Base-by-base conservation (phyloP, 768 basidiomycete species). In the Glaciozyma martinii region DNA sequence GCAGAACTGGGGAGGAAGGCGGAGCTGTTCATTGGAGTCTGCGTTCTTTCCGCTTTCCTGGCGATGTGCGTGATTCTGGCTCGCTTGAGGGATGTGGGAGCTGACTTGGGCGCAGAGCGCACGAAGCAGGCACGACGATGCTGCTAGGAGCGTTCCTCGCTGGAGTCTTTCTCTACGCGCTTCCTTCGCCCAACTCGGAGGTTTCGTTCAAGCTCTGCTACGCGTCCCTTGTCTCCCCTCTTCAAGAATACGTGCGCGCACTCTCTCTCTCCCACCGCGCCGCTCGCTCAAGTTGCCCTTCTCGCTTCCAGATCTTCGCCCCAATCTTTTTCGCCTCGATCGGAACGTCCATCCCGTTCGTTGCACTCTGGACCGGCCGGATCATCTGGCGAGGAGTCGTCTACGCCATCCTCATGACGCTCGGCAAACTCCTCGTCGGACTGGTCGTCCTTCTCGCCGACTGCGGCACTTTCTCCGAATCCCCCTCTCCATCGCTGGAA, bases 261-360 rank as follows among this genome's bases (percentile, higher is more conserved):
- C 58, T 13, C 33, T 53, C 27, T 30, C 30, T 23, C 19, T 44
- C 2, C 18, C 29, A 47, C 32, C 12, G 9, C 59, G 21, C 13
- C 43, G 10, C 50, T 16, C 5, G 25, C 62, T 50, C 25, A 53
- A 29, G 2, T 2, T 4, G 18, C 6, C 23, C n/a, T 13, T 12
- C 16, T 44, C 33, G 15, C 3, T 7, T 33, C 32, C 66, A 67
- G 60, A 68, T 86, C 43, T 76, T 86, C 30, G 79, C 80, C 0
- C 86, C 86, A 1, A 73, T 86, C 3, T 87, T 87, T 78, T 87
- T 87, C 66, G 83, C 75, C 9, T 84, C 83, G 44, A 84, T 87
- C 53, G 86, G 85, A 1, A 79, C 77, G 56, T 58, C 71, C 0
- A 80, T 86, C 56, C 84, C 84, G 2, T 80, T 83, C 46, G 72